Evolutionary conservation across 2,329 filamentous ascomycete genomes (phyloP), one percentile per base, ranked within the genome.

Genomic region (Pseudocercospora macadamiae): DNA sequence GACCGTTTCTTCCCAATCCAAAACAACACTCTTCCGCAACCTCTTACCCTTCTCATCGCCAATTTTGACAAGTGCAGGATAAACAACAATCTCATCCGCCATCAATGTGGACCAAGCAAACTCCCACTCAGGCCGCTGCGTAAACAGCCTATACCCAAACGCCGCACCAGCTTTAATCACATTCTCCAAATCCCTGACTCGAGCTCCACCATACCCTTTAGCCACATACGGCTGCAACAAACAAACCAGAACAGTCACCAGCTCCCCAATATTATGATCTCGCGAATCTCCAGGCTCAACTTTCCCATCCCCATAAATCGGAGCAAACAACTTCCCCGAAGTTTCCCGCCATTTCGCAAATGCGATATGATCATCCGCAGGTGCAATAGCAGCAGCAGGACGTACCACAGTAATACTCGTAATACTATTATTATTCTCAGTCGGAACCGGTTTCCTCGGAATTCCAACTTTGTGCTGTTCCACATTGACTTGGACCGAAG

Each of bases 111-210:
- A 34, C 64, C 64, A 66, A n/a, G 57, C 64, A 28, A 66, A 64
- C 7, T 55, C 57, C 64, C 64, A 66, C 34, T 59, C 53, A 19
- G 57, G 60, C 12, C 54, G 53, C 49, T 65, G 61, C 25, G 54
- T 54, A 23, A 66, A 65, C 32, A 66, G 37, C 54, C 55, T 61
- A 16, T 53, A 65, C 12, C 60, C 62, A 25, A 64, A 60, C n/a
- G 51, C 48, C 12, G 64, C 63, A 25, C 57, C 63, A 3, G 26
- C 30, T 32, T 48, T 59, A 19, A 65, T 39, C 39, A 64, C 57
- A 34, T 42, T 57, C 47, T 60, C 62, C 19, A 64, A 37, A 51
- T 62, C 59, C 21, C 58, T 51, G 10, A 60, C 62, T 12, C 59
- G 45, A 12, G 57, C 60, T 8, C 51, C 60, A 23, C 61, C 60